Evolutionary conservation across 1,284 basidiomycete species (phyloP), one percentile per base, ranked within the genome.

Genomic region (Phylloboletellus chloephorus): DNA sequence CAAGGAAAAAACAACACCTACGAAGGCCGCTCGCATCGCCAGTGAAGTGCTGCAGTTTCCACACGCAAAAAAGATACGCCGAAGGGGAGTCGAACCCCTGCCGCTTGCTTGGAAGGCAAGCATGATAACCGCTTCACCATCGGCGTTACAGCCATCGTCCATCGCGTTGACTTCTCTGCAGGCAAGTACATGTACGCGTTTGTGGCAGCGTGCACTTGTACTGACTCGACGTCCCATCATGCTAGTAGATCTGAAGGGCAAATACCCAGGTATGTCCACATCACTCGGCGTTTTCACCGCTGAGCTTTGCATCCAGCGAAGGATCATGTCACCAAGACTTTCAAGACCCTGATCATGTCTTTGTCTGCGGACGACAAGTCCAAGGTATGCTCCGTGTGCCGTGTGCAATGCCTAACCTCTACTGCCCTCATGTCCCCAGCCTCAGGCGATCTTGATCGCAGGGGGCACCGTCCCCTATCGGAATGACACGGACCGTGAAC

Each of bases 401-500:
- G 28, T 32, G 12, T 31, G 3, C 25, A 17, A 12, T 25, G 17
- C 16, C 40, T 56, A 7, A 39, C 19, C 44, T 5, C 37, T 31
- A 5, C 11, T 34, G 12, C 24, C 15, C 23, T 32, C 16, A 79
- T 31, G n/a, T 30, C 7, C 9, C 19, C 31, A 55, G 79, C 74
- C 79, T 5, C 83, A 86, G 60, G 65, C 82, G 4, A 55, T 80
- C 9, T 56, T 87, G 2, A 61, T 86, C 2, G 73, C 78, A 6
- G 82, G 82, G 17, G 73, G 71, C 47, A 64, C 66, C 4, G 80
- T 76, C 5, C 67, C 74, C 0, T 89, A 72, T 57, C 71, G 90
- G 44, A 81, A 93, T 60, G 90, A 95, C 58, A 94, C 91, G 3
- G 92, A 96, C 60, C 76, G 90, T 37, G 90, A 93, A 65, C 67